phyloP scores from a whole-genome alignment of 1,284 basidiomycete genomes.

The Apiotrichum akiyoshidainum region DNA sequence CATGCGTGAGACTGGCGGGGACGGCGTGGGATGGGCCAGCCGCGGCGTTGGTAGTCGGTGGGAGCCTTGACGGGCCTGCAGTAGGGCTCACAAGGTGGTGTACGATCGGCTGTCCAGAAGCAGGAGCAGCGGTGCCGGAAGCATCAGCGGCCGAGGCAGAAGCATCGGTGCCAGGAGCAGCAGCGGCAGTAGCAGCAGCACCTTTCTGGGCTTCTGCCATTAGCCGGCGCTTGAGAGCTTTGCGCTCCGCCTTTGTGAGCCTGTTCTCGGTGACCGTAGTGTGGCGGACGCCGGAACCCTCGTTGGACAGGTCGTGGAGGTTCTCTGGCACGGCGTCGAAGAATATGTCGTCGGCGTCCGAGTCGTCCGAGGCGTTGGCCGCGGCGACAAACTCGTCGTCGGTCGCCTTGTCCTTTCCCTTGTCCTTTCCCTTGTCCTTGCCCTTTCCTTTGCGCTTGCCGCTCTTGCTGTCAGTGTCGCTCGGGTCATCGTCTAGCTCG shows the following conservation, averaged over 20 bases:
- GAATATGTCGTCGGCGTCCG: constrained; percentile 2
- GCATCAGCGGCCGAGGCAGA: neutral
- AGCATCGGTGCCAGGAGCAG: neutral
- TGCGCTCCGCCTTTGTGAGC: constrained; percentile 8
- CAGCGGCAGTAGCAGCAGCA: neutral
- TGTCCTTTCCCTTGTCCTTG: constrained; percentile 7
- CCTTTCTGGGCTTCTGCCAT: neutral
- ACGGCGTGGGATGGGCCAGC: neutral
- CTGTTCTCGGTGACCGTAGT: neutral
- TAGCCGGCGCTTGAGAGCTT: neutral
- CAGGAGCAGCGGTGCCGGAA: no score
- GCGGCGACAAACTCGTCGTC: neutral
- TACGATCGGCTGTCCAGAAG: no score
- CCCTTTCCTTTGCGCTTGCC: neutral
- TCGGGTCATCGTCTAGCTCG: neutral
- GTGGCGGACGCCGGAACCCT: neutral
- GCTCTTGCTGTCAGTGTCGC: no score
- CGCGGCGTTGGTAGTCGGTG: neutral
- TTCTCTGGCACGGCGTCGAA: neutral
- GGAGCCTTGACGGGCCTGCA: no score
- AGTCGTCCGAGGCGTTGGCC: neutral
- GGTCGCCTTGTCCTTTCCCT: constrained; percentile 1
- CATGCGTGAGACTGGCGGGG: neutral
- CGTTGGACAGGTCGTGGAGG: constrained; percentile 8
- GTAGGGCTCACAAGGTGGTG: no score